Evolutionary conservation across 345 rosid genomes (phyloP).

Genomic region (Corchorus olitorius): DNA sequence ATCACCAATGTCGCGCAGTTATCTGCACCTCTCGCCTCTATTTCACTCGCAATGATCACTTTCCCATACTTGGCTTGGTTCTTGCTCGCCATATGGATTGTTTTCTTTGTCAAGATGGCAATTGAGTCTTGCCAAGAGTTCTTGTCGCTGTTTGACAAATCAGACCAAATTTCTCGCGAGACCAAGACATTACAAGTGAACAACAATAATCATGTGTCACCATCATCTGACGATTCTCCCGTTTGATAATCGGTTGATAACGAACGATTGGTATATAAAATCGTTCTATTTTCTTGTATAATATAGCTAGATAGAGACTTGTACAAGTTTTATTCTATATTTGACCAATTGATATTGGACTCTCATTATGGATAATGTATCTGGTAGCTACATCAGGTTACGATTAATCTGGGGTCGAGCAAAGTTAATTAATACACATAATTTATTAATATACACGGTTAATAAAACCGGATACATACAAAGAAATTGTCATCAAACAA

Average conservation of each 20-base stretch:
- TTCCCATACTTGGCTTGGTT: neutral
- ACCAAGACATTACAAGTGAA: neutral
- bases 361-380: no score
- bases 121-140: slow-evolving; percentile 1
- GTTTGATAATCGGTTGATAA: neutral
- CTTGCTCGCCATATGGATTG: neutral
- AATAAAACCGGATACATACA: neutral
- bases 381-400: no score
- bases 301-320: neutral
- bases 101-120: neutral
- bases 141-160: neutral
- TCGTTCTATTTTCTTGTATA: neutral
- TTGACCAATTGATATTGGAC: no score
- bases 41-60: neutral
- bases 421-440: neutral
- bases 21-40: neutral
- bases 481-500: slow-evolving; percentile 5
- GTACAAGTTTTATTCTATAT: no score
- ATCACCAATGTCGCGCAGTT: neutral
- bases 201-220: neutral
- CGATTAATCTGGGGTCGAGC: no score
- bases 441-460: neutral
- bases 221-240: slow-evolving; percentile 7
- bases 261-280: neutral
- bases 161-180: neutral